phyloP scores from a whole-genome alignment of 176 grass and related monocot genomes.

The Ananas comosus region DNA sequence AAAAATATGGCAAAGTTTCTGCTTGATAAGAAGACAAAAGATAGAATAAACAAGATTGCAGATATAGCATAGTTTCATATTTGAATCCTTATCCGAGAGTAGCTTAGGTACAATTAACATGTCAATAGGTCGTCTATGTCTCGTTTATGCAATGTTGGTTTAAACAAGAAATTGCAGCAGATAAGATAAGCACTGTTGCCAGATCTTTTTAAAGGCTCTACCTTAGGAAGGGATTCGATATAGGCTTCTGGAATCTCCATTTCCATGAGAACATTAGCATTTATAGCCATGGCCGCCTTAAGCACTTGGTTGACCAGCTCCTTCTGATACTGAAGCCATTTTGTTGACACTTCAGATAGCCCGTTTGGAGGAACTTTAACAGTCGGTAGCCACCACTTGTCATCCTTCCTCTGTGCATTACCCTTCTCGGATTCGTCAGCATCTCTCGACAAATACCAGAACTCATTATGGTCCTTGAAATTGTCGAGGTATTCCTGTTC shows the following conservation, averaged over 20 bases:
- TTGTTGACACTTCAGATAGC: constrained; percentile 40
- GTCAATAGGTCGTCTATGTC: too few relatives aligned
- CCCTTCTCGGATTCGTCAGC: constrained; percentile 46
- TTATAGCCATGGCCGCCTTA: constrained; percentile 96
- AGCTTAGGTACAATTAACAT: too few relatives aligned
- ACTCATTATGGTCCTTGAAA: constrained; percentile 76
- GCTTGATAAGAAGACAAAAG: too few relatives aligned
- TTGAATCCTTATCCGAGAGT: background rate
- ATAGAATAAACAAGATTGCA: background rate
- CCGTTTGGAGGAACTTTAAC: constrained; percentile 63
- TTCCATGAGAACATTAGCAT: constrained; percentile 93
- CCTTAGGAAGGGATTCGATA: constrained; percentile 75
- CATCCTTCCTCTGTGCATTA: constrained; percentile 39
- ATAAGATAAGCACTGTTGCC: background rate
- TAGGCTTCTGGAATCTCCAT: constrained; percentile 85
- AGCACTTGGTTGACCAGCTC: constrained; percentile 88
- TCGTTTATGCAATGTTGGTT: too few relatives aligned
- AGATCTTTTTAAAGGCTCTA: constrained; percentile 5
- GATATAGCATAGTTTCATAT: background rate
- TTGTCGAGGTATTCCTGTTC: constrained; percentile 78
- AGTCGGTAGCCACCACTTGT: constrained; percentile 95
- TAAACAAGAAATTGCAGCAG: too few relatives aligned
- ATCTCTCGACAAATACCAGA: constrained; percentile 80
- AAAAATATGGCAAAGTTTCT: too few relatives aligned
- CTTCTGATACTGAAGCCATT: constrained; percentile 64